Evolutionary conservation across 2,329 filamentous ascomycete genomes (phyloP), one percentile per base, ranked within the genome.

Genomic region (Hymenoscyphus salicellus): DNA sequence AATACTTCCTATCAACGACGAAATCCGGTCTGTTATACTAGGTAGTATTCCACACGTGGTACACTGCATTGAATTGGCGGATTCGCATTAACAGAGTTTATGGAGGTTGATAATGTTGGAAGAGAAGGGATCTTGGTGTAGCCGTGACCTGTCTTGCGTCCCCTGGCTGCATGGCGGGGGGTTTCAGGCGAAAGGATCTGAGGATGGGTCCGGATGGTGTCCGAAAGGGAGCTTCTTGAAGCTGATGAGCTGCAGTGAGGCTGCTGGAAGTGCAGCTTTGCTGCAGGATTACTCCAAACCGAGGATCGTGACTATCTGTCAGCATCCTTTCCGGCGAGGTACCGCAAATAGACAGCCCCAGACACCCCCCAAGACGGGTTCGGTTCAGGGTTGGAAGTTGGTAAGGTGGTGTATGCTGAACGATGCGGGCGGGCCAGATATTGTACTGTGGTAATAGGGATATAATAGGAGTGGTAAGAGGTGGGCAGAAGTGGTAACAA

Each of bases 301-400:
- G 46, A 52, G 46, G 46, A 52, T 23, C 46, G 46, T 52, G 46
- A 52, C 20, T 11, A 16, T 49, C 52, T 23, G 23, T 52, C 38
- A 46, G 58, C 58, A 60, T 60, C 58, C 58, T 60, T 52, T 28
- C 16, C 23, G 41, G 58, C 58, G 43, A 28, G 43, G 28, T 32
- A 59, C 55, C 61, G 36, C 56, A 63, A 63, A 63, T 63, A 63
- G 61, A 59, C 38, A 58, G 46, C 46, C 46, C 43, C 20, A 23
- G 43, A 49, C 43, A 49, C 2, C 43, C 43, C 20, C 46, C 46
- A 52, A 49, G 32, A 41, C 23, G 28, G 38, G 17, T 33, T 46
- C 26, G 17, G 2, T n/a, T 38, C 28, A 46, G 33, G 61, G 61
- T 57, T 43, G 58, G 46, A 62, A 58, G 61, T 28, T 62, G 38